These are phyloP conservation scores for Diversispora eburnea DNA, from an alignment of 192 early-diverging fungal species.

Conservation along the genomic window DNA sequence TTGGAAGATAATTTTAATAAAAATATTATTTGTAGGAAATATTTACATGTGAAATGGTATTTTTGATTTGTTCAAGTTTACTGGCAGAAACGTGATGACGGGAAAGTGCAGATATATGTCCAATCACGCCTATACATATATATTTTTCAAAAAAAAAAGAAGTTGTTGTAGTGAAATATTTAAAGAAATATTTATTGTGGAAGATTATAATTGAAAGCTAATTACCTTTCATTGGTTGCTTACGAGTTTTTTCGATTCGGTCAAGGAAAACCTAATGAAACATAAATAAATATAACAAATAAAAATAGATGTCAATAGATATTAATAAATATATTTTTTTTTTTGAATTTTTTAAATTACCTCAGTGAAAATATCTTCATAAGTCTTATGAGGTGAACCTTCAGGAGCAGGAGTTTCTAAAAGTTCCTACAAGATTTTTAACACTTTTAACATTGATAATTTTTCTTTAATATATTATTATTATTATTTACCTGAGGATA, in stretches of 20 bases:
- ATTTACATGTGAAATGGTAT: constrained; percentile 14
- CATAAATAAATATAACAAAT: not conserved
- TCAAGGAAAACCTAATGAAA: not conserved
- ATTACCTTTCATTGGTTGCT: constrained; percentile 13
- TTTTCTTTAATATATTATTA: not conserved
- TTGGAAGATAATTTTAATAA: not conserved
- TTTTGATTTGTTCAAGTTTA: constrained; percentile 27
- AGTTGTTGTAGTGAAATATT: not conserved
- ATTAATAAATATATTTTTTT: too few species aligned
- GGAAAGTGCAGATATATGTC: constrained; percentile 31
- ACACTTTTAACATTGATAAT: not conserved
- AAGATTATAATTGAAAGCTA: not conserved
- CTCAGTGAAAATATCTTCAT: constrained; percentile 5
- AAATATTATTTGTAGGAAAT: too few species aligned
- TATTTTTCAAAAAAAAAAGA: not conserved
- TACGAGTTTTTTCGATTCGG: not conserved
- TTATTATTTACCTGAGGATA: too few species aligned
- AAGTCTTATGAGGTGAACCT: constrained; percentile 5
- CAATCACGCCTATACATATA: not conserved
- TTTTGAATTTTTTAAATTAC: not conserved
- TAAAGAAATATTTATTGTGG: not conserved
- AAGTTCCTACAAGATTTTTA: not conserved
- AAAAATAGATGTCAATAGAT: too few species aligned
- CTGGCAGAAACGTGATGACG: constrained; percentile 36
- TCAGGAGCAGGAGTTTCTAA: not conserved